Evolutionary conservation across 148 eudicot species (phyloP).

Genomic region (Dianthus caryophyllus): DNA sequence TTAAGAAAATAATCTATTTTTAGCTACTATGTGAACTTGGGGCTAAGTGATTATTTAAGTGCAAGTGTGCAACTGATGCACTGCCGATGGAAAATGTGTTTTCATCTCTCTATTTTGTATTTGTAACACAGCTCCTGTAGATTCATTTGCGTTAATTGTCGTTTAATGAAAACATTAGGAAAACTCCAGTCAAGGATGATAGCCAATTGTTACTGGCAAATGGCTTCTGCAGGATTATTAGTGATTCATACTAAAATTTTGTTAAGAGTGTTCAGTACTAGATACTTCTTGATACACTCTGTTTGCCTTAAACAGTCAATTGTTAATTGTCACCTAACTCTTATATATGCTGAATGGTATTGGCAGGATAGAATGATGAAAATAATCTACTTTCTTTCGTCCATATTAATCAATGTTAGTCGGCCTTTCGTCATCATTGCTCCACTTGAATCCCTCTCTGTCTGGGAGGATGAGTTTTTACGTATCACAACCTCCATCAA

Average conservation of each 20-base stretch:
- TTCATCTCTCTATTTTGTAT: neutral
- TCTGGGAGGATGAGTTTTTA: constrained; percentile 64
- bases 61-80: neutral
- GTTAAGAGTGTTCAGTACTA: neutral
- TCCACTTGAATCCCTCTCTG: constrained; percentile 28
- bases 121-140: neutral
- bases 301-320: constrained; percentile 2
- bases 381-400: constrained; percentile 35
- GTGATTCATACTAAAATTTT: neutral
- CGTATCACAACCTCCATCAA: constrained; percentile 41
- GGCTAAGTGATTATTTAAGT: neutral
- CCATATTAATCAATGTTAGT: constrained; percentile 34
- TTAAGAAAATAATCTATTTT: neutral
- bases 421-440: constrained; percentile 56
- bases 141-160: neutral
- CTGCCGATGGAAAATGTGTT: neutral
- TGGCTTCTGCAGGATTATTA: neutral
- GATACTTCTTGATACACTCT: neutral
- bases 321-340: too few species aligned
- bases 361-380: constrained; percentile 50
- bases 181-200: neutral
- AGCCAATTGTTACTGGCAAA: too few species aligned
- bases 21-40: neutral
- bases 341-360: constrained; percentile 19
- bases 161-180: neutral